A percentile compares a stretch with the other conserved stretches of the same genome.
These are phyloP conservation scores for Xerocomus potaroensis DNA, from an alignment of 768 basidiomycete genomes.

Conservation along the genomic window DNA sequence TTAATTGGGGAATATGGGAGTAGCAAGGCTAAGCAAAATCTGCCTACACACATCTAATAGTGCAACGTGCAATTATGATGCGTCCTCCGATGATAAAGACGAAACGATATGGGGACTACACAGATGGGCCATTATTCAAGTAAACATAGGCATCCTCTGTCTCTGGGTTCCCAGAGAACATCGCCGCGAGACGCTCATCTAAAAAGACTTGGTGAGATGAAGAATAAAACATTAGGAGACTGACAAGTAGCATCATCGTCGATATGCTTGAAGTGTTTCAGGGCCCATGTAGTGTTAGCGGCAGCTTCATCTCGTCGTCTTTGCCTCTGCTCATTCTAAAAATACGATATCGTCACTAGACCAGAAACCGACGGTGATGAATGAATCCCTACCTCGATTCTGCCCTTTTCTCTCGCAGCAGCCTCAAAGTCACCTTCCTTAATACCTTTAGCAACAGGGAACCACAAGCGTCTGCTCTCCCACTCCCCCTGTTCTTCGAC, in stretches of 20 bases:
- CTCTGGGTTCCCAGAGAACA: conserved; percentile 59
- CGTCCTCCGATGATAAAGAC: conserved; percentile 2
- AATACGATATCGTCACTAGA: not conserved
- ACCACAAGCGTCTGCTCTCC: conserved; percentile 87
- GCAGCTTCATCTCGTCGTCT: conserved; percentile 76
- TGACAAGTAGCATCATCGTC: conserved; percentile 70
- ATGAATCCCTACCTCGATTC: conserved; percentile 69
- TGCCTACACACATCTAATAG: conserved; percentile 8
- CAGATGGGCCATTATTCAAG: conserved; percentile 47
- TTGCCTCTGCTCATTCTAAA: conserved; percentile 91
- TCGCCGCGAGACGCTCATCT: conserved; percentile 61
- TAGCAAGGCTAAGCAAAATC: conserved; percentile 16
- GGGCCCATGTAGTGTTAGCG: conserved; percentile 65
- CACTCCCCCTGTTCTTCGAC: conserved; percentile 68
- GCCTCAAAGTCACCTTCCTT: conserved; percentile 86
- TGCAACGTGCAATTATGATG: conserved; percentile 1
- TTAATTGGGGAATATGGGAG: conserved; percentile 14
- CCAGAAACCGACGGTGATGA: not conserved
- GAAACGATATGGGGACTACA: conserved; percentile 12
- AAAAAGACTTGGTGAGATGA: not conserved
- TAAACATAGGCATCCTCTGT: conserved; percentile 78
- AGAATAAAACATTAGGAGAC: conserved; percentile 23
- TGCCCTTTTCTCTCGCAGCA: conserved; percentile 84
- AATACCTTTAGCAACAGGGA: conserved; percentile 85
- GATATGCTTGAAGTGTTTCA: conserved; percentile 73